Conservation (phyloP, 345 rosid genomes). For the Aegle marmelos region DNA sequence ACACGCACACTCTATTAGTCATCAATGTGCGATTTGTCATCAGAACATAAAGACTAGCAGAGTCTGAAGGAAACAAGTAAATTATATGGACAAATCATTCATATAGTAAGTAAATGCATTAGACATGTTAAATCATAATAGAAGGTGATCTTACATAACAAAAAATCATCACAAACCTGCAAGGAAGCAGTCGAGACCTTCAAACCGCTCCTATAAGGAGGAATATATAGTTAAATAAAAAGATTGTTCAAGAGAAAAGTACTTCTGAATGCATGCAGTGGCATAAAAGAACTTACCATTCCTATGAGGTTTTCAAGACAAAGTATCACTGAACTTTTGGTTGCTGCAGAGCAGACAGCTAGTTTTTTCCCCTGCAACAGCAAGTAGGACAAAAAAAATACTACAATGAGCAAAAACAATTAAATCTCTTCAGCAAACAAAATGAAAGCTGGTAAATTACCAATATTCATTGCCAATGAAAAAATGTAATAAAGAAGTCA, state of each 20-base stretch:
- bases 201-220: constrained; percentile 62
- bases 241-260: neutral
- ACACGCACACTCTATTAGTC: neutral
- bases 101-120: neutral
- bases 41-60: neutral
- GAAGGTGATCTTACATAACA: neutral
- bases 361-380: constrained; percentile 62
- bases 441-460: neutral
- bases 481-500: neutral
- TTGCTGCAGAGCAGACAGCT: constrained; percentile 96
- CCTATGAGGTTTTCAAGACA: constrained; percentile 90
- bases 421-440: neutral
- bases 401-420: neutral
- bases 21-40: neutral
- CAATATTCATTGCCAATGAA: neutral
- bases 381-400: neutral
- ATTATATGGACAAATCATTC: neutral
- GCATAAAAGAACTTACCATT: constrained; percentile 41
- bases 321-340: constrained; percentile 90
- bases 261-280: neutral
- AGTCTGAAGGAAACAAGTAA: neutral
- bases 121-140: neutral
- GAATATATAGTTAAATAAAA: constrained; percentile 2
- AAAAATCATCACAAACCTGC: constrained; percentile 50
- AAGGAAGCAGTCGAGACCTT: constrained; percentile 93